Percentiles rank a stretch among this genome's conserved stretches.
Conservation (phyloP, 75 land plant species). For the Selaginella moellendorffii region DNA sequence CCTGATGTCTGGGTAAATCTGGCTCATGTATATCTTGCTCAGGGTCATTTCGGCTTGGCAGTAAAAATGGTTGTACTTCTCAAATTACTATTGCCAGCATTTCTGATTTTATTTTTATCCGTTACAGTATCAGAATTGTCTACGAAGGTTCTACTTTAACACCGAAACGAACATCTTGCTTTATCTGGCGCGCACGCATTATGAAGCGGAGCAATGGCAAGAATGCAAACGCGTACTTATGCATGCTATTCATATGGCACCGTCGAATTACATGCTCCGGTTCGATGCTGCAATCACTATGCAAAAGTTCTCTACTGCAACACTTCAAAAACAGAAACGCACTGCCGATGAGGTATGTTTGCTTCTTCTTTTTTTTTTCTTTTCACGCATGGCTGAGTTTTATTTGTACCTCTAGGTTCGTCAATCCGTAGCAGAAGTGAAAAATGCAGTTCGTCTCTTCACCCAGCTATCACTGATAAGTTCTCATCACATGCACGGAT, state of each 20-base stretch:
- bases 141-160: constrained; percentile 69
- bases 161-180: constrained; percentile 72
- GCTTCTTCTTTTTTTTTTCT: not conserved
- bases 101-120: not conserved
- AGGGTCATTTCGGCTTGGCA: constrained; percentile 86
- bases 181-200: constrained; percentile 84
- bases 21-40: constrained; percentile 93
- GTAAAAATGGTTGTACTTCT: constrained; percentile 93
- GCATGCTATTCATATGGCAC: constrained; percentile 85
- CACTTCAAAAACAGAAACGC: constrained; percentile 69
- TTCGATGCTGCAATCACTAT: constrained; percentile 88
- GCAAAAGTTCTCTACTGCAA: constrained; percentile 90
- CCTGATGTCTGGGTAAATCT: constrained; percentile 97
- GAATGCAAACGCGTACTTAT: constrained; percentile 79
- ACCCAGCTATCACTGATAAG: constrained; percentile 59
- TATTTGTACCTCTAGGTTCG: constrained; percentile 90
- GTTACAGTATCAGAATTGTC: constrained; percentile 91
- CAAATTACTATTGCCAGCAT: too few relatives aligned
- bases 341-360: constrained; percentile 77
- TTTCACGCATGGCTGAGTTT: too few relatives aligned
- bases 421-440: constrained; percentile 63
- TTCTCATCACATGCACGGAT: constrained; percentile 62
- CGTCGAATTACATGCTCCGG: constrained; percentile 76
- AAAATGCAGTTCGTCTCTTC: constrained; percentile 83
- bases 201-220: constrained; percentile 99